phyloP scores from a whole-genome alignment of 2,329 filamentous ascomycete genomes.

The Dothideomycetidae sp. region DNA sequence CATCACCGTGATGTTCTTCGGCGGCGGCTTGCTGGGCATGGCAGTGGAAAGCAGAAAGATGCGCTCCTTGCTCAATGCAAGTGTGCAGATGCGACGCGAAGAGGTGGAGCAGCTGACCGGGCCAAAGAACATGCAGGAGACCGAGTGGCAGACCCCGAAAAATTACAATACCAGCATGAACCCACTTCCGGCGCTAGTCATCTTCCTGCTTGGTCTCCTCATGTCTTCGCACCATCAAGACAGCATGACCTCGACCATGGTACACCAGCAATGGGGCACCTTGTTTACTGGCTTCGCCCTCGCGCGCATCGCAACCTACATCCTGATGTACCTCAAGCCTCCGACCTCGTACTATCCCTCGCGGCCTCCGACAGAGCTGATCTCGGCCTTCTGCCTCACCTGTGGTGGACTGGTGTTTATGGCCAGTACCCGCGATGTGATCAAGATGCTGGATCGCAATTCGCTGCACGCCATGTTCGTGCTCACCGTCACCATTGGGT shows the following conservation, averaged over 20 bases:
- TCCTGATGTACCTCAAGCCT: conserved; percentile 64
- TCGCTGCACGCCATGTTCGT: conserved; percentile 81
- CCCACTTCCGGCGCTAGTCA: conserved; percentile 73
- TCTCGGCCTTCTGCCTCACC: conserved; percentile 74
- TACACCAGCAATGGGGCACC: conserved; percentile 87
- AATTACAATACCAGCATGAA: conserved; percentile 69
- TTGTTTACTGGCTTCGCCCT: conserved; percentile 70
- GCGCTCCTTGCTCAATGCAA: conserved; percentile 42
- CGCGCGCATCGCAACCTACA: conserved; percentile 64
- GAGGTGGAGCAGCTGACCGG: conserved; percentile 4
- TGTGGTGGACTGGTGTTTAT: conserved; percentile 85
- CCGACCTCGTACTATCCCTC: conserved; percentile 68
- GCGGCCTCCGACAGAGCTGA: conserved; percentile 78
- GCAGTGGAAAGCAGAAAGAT: conserved; percentile 33
- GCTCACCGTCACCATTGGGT: conserved; percentile 74
- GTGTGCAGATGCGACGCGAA: conserved; percentile 8
- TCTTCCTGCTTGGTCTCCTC: conserved; percentile 79
- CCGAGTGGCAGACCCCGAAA: conserved; percentile 43
- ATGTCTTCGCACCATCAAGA: conserved; percentile 85
- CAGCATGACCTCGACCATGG: conserved; percentile 74
- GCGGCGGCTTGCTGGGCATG: conserved; percentile 56
- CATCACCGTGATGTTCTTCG: conserved; percentile 87
- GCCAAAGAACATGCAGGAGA: conserved; percentile 18
- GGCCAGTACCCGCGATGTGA: conserved; percentile 58
- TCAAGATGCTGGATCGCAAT: conserved; percentile 62